A percentile compares a stretch with the other conserved stretches of the same genome.
Conservation (phyloP, 2,329 filamentous ascomycete genomes). For the Daldinia sp. region DNA sequence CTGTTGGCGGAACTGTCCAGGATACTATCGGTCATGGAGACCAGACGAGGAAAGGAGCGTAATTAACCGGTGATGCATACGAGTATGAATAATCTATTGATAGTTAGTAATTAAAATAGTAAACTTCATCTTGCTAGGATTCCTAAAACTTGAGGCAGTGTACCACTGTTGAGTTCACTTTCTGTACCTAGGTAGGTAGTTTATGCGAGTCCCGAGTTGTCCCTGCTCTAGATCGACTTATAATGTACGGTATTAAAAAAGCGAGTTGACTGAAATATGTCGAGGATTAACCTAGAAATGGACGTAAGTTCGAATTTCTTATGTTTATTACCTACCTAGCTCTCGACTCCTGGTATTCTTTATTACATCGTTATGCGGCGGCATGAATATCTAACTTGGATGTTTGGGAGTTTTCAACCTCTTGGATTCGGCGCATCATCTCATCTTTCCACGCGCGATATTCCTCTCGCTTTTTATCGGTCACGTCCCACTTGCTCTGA, state of each 20-base stretch:
- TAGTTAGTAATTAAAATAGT: background rate
- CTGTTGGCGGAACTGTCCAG: slow-evolving; percentile 36
- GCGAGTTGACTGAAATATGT: background rate
- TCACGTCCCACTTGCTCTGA: slow-evolving; percentile 77
- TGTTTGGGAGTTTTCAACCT: slow-evolving; percentile 55
- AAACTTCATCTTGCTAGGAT: background rate
- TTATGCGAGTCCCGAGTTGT: background rate
- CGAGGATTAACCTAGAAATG: background rate
- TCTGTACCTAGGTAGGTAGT: too few relatives aligned
- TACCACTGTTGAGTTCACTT: too few relatives aligned
- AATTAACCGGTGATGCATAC: background rate
- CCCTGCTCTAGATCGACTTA: background rate
- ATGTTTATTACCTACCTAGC: background rate
- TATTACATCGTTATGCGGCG: slow-evolving; percentile 1
- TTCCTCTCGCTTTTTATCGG: slow-evolving; percentile 69
- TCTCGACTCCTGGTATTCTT: background rate
- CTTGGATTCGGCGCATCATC: slow-evolving; percentile 68
- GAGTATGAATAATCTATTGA: background rate
- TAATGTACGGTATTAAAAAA: background rate
- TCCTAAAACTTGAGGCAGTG: background rate
- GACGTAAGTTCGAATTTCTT: background rate
- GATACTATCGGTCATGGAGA: slow-evolving; percentile 37
- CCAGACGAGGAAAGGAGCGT: slow-evolving; percentile 36
- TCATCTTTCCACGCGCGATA: slow-evolving; percentile 74
- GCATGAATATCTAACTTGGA: slow-evolving; percentile 41